phyloP scores from a whole-genome alignment of 495 filamentous ascomycete genomes.

The Aspergillus bridgeri region DNA sequence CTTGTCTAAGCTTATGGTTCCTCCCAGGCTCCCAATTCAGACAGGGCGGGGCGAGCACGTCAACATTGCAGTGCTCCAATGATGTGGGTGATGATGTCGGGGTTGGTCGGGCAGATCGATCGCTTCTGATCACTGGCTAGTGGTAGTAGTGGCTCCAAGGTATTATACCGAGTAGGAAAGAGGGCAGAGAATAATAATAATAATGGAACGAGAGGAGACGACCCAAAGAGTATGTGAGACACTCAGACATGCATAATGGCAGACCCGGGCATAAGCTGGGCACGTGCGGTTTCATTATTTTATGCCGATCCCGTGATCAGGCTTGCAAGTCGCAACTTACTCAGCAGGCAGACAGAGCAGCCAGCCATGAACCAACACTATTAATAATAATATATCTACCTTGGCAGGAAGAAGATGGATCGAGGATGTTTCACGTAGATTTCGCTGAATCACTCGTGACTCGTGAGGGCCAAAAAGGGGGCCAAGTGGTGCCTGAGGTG shows the following conservation, averaged over 20 bases:
- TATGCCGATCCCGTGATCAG: no score
- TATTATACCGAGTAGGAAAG: no score
- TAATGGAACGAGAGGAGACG: no score
- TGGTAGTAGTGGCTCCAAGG: not conserved
- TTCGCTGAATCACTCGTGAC: no score
- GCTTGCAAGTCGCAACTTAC: no score
- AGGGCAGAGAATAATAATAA: no score
- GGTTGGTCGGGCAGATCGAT: not conserved
- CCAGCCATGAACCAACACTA: not conserved
- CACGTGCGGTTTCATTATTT: no score
- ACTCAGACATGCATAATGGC: no score
- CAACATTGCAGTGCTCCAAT: not conserved
- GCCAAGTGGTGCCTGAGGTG: slow-evolving; percentile 16
- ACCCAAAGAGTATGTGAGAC: no score
- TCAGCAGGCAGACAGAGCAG: no score
- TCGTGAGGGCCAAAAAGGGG: not conserved
- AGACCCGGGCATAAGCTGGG: no score
- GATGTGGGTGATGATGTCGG: not conserved
- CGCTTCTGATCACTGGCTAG: not conserved
- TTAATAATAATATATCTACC: not conserved
- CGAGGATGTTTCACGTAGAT: not conserved
- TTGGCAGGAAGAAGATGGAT: not conserved
- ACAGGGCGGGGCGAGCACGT: not conserved
- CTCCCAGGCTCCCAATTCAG: not conserved
- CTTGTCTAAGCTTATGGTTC: not conserved